A percentile compares a stretch with the other conserved stretches of the same genome.
phyloP scores from a whole-genome alignment of 768 basidiomycete species.

The Cystofilobasidium macerans region DNA sequence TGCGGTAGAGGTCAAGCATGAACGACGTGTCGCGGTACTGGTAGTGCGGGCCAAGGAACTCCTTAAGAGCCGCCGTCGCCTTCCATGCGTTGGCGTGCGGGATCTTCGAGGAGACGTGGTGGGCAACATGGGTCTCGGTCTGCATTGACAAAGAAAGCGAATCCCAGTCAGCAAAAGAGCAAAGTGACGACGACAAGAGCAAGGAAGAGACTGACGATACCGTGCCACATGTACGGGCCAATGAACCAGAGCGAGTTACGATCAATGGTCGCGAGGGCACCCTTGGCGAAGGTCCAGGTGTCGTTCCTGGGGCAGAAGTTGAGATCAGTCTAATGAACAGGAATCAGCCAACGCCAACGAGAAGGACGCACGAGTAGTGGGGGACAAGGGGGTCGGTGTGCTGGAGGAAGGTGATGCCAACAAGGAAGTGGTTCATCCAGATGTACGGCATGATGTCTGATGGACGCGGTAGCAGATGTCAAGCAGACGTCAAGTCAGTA shows the following conservation, averaged over 20 bases:
- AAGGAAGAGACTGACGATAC: conserved; percentile 1
- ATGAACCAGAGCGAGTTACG: conserved; percentile 59
- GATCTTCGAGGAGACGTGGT: conserved; percentile 83
- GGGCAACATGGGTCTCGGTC: conserved; percentile 29
- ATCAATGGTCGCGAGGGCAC: conserved; percentile 84
- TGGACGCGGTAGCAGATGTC: conserved; percentile 44
- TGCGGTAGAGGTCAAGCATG: neutral
- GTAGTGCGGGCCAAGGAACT: conserved; percentile 51
- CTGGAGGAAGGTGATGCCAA: conserved; percentile 93
- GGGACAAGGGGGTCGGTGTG: conserved; percentile 91
- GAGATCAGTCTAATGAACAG: neutral
- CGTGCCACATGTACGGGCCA: conserved; percentile 47
- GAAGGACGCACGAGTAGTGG: neutral
- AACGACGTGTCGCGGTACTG: neutral
- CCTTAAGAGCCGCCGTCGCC: conserved; percentile 71
- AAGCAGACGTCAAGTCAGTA: neutral
- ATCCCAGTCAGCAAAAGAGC: neutral
- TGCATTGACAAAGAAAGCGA: neutral
- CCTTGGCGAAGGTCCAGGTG: conserved; percentile 79
- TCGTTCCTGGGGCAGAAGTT: conserved; percentile 44
- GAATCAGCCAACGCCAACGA: neutral
- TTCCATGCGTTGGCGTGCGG: conserved; percentile 83
- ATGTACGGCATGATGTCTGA: conserved; percentile 82
- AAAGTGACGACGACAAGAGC: neutral
- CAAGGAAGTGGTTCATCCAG: conserved; percentile 65